Conservation (phyloP, 2,329 filamentous ascomycete species). For the Setomelanomma holmii region DNA sequence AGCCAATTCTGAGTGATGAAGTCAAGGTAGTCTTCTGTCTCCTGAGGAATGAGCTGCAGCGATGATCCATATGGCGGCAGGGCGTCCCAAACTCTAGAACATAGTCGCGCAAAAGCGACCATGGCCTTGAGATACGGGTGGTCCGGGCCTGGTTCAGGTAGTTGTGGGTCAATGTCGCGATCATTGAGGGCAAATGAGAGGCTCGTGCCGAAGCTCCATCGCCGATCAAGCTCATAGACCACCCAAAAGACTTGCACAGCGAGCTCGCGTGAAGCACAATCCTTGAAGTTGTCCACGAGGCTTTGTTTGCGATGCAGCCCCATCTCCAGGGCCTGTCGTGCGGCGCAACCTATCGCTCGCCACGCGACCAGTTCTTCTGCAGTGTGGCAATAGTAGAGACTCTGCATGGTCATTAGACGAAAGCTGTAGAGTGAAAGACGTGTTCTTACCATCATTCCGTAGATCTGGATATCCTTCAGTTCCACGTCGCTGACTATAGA, state of each 20-base stretch:
- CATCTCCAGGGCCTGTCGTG: slow-evolving; percentile 27
- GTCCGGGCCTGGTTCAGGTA: slow-evolving; percentile 23
- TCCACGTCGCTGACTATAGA: slow-evolving; percentile 17
- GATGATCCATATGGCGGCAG: slow-evolving; percentile 26
- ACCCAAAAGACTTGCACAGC: slow-evolving; percentile 29
- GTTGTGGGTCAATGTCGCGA: slow-evolving; percentile 25
- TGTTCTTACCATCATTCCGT: slow-evolving; percentile 24
- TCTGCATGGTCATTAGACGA: not conserved
- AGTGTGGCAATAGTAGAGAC: slow-evolving; percentile 27
- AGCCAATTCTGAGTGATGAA: slow-evolving; percentile 29
- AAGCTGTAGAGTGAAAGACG: not conserved
- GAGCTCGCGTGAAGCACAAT: slow-evolving; percentile 9
- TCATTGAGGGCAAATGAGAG: slow-evolving; percentile 27
- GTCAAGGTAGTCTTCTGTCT: slow-evolving; percentile 29
- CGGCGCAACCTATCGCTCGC: slow-evolving; percentile 26
- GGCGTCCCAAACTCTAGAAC: slow-evolving; percentile 29
- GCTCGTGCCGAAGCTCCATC: slow-evolving; percentile 32
- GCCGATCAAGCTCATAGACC: slow-evolving; percentile 27
- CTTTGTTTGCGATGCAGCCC: slow-evolving; percentile 28
- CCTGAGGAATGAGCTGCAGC: slow-evolving; percentile 24
- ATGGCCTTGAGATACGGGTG: slow-evolving; percentile 26
- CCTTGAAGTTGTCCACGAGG: slow-evolving; percentile 24
- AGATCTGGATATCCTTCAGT: slow-evolving; percentile 29
- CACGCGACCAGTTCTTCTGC: slow-evolving; percentile 28
- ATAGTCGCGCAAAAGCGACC: slow-evolving; percentile 25